Conservation (phyloP, 176 grass and related monocot species). For the Carex parvula region DNA sequence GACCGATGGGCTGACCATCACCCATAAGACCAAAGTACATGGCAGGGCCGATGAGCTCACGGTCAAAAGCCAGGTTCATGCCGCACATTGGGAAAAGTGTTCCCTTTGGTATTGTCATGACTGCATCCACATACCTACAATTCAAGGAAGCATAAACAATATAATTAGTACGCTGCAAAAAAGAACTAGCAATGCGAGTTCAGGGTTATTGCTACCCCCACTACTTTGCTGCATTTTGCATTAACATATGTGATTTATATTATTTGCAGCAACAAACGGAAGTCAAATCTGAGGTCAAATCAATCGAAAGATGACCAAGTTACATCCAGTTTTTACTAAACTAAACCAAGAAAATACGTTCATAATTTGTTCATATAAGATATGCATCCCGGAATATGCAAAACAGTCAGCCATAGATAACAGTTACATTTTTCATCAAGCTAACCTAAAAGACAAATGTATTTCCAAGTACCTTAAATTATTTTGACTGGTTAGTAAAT, state of each 20-base stretch:
- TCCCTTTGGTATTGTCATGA: conserved; percentile 37
- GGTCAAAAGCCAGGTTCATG: conserved; percentile 37
- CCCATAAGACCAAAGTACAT: conserved; percentile 44
- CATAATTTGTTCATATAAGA: not conserved
- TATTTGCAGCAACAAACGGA: not conserved
- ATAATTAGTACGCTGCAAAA: not conserved
- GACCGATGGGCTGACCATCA: conserved; percentile 36
- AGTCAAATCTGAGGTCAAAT: not conserved
- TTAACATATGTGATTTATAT: not conserved
- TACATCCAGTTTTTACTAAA: not conserved
- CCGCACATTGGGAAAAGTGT: conserved; percentile 31
- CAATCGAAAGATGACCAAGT: not conserved
- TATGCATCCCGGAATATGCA: not conserved
- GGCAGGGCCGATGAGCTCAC: conserved; percentile 33
- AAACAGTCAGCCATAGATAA: not conserved
- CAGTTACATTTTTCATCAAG: not conserved
- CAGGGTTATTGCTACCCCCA: not conserved
- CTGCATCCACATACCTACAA: conserved; percentile 36
- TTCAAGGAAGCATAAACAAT: conserved; percentile 7
- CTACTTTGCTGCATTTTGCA: not conserved
- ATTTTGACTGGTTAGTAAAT: not conserved
- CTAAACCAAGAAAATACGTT: not conserved
- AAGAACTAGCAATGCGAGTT: not conserved
- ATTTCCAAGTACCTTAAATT: not conserved
- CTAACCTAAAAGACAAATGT: not conserved